Evolutionary conservation across 805 yeast genomes (phyloP).

Genomic region (Candida awuae): DNA sequence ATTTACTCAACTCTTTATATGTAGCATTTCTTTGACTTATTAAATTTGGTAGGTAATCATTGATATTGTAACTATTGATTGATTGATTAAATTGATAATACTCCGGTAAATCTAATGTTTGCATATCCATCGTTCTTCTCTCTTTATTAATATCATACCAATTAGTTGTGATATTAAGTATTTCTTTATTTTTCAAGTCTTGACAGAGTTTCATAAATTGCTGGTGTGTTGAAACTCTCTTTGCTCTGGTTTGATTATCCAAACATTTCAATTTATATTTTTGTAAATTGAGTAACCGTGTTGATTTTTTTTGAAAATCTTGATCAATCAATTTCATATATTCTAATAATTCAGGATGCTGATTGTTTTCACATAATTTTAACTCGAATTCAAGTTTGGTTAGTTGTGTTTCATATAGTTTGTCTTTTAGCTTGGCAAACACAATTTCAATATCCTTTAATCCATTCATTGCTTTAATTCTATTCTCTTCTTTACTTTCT

Average conservation of each 20-base stretch:
- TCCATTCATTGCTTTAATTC: constrained; percentile 61
- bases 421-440: constrained; percentile 81
- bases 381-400: constrained; percentile 72
- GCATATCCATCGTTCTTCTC: constrained; percentile 68
- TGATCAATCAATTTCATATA: constrained; percentile 65
- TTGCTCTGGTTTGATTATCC: constrained; percentile 71
- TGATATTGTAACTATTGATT: constrained; percentile 21
- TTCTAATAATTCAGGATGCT: constrained; percentile 81
- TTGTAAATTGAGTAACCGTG: constrained; percentile 31
- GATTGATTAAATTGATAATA: constrained; percentile 29
- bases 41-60: constrained; percentile 32
- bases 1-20: constrained; percentile 60
- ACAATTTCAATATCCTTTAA: constrained; percentile 76
- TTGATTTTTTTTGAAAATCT: constrained; percentile 62
- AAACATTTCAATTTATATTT: constrained; percentile 70
- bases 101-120: constrained; percentile 45
- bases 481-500: constrained; percentile 30
- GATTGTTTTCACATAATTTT: constrained; percentile 77
- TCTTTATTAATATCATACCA: constrained; percentile 94
- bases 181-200: constrained; percentile 57
- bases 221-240: constrained; percentile 76
- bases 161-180: constrained; percentile 65
- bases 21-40: constrained; percentile 60
- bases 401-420: constrained; percentile 75
- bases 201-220: constrained; percentile 61